phyloP scores from a whole-genome alignment of 495 filamentous ascomycete species.

The Podospora appendiculata region DNA sequence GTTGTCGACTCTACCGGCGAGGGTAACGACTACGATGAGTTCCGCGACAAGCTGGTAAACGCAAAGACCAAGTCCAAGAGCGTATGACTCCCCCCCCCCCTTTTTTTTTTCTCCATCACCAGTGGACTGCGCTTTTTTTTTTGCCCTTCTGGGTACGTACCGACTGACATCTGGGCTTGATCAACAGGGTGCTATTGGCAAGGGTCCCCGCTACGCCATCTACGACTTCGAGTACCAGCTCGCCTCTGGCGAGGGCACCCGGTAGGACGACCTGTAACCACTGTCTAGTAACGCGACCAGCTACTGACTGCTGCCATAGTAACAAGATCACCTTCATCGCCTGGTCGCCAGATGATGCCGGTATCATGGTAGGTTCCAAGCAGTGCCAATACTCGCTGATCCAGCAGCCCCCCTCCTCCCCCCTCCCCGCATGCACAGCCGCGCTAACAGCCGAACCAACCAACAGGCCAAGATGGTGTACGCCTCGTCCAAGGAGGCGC shows the following conservation, averaged over 20 bases:
- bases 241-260: constrained; percentile 68
- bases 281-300: not conserved
- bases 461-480: constrained; percentile 85
- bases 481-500: constrained; percentile 85
- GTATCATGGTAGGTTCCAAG: constrained; percentile 60
- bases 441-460: not conserved
- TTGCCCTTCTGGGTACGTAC: too few species aligned
- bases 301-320: constrained; percentile 33
- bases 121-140: too few species aligned
- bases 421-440: not conserved
- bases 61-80: constrained; percentile 43
- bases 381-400: not conserved
- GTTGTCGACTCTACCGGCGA: constrained; percentile 66
- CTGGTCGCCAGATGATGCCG: constrained; percentile 82
- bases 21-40: constrained; percentile 58
- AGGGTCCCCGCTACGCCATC: constrained; percentile 85
- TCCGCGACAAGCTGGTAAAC: constrained; percentile 70
- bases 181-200: constrained; percentile 48
- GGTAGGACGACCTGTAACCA: constrained; percentile 39
- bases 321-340: constrained; percentile 95
- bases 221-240: constrained; percentile 86
- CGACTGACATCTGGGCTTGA: not conserved
- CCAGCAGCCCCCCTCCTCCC: constrained; percentile 4
- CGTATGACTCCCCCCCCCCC: constrained; percentile 17
- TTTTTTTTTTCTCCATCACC: not conserved